Percentiles rank a stretch among this genome's conserved stretches.
These are phyloP conservation scores for Edaphochlamys debaryana DNA, from an alignment of 139 green algal genomes.

Conservation along the genomic window DNA sequence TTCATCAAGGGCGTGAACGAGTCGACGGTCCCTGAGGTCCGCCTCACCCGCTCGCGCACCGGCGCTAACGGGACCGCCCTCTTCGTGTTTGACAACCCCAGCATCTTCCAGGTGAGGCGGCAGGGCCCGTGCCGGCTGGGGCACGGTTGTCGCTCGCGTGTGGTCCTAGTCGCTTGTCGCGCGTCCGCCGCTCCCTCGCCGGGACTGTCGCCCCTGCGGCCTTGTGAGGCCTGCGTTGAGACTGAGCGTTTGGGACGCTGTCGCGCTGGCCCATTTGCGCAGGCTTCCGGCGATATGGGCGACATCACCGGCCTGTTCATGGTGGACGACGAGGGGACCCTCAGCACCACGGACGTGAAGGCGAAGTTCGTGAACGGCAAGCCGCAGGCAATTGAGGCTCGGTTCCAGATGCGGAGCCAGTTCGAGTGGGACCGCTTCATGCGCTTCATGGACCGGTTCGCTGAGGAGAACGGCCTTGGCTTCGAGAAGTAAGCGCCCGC, in stretches of 20 bases:
- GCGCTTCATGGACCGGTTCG: slow-evolving; percentile 98
- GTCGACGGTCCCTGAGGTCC: slow-evolving; percentile 91
- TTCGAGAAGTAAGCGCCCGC: slow-evolving; percentile 42
- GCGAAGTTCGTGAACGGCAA: slow-evolving; percentile 99
- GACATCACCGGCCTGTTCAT: slow-evolving; percentile 98
- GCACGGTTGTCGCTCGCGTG: not conserved
- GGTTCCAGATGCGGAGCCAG: slow-evolving; percentile 75
- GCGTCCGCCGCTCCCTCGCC: not conserved
- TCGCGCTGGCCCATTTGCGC: not conserved
- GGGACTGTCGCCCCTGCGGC: not conserved
- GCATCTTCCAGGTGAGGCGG: slow-evolving; percentile 84
- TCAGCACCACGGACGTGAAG: slow-evolving; percentile 95
- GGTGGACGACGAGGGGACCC: slow-evolving; percentile 91
- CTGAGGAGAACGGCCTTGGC: slow-evolving; percentile 47
- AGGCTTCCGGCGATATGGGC: slow-evolving; percentile 61
- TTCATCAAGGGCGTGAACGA: slow-evolving; percentile 95
- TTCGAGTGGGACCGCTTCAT: slow-evolving; percentile 97
- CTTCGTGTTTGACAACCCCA: slow-evolving; percentile 93
- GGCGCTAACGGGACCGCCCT: slow-evolving; percentile 87
- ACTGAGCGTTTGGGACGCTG: no score
- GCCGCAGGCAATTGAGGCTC: slow-evolving; percentile 84
- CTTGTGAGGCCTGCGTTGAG: no score
- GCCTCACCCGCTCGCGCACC: slow-evolving; percentile 85
- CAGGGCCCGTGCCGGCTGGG: not conserved
- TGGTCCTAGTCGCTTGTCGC: not conserved